Percentiles rank a stretch among this genome's conserved stretches.
These are phyloP conservation scores for Phytophthora hibernalis DNA, from an alignment of 352 stramenopile species.

Conservation along the genomic window DNA sequence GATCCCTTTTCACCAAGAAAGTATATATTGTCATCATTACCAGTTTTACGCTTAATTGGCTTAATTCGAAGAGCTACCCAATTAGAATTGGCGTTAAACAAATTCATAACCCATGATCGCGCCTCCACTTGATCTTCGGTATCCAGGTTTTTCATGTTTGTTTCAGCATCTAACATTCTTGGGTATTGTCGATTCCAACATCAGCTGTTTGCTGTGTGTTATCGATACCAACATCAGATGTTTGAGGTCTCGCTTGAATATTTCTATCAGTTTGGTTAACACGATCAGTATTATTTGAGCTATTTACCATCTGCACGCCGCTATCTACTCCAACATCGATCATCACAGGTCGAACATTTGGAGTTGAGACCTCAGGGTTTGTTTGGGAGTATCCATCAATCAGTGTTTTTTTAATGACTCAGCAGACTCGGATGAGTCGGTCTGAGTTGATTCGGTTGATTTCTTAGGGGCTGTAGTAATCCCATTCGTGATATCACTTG, in stretches of 20 bases:
- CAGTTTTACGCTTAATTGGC: slow-evolving; percentile 25
- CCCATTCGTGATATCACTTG: slow-evolving; percentile 25
- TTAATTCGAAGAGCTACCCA: slow-evolving; percentile 18
- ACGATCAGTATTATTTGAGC: slow-evolving; percentile 7
- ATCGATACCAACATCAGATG: slow-evolving; percentile 15
- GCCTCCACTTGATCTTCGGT: slow-evolving; percentile 16
- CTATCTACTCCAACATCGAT: slow-evolving; percentile 10
- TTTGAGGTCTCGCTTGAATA: slow-evolving; percentile 13
- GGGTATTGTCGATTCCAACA: slow-evolving; percentile 8
- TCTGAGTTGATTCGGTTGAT: slow-evolving; percentile 20
- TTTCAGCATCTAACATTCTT: slow-evolving; percentile 19
- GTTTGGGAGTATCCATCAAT: slow-evolving; percentile 13
- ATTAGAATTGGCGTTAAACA: slow-evolving; percentile 20
- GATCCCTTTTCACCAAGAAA: slow-evolving; percentile 20
- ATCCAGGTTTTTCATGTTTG: slow-evolving; percentile 20
- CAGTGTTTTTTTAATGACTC: slow-evolving; percentile 19
- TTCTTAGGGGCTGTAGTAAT: slow-evolving; percentile 13
- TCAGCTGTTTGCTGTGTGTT: background rate
- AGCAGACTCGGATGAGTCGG: background rate
- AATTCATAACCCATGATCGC: slow-evolving; percentile 18
- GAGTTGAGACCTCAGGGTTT: slow-evolving; percentile 14
- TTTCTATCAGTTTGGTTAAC: slow-evolving; percentile 11
- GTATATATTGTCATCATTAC: slow-evolving; percentile 23
- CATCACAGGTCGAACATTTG: slow-evolving; percentile 14
- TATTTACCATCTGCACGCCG: slow-evolving; percentile 1